Percentiles rank a stretch among this genome's conserved stretches.
phyloP scores from a whole-genome alignment of 345 rosid genomes.

The Psidium guajava region DNA sequence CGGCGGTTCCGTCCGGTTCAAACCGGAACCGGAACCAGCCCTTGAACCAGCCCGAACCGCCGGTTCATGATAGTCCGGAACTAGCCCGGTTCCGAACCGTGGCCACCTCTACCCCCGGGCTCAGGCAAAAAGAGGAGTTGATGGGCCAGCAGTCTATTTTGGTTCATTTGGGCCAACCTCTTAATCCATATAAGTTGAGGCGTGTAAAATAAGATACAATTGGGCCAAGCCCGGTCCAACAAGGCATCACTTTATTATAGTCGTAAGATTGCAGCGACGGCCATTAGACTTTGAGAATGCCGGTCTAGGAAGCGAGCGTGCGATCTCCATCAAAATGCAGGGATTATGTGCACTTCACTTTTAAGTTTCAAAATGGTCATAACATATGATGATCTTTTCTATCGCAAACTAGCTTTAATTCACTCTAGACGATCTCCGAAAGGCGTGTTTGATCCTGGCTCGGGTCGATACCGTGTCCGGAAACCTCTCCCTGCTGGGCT shows the following conservation, averaged over 20 bases:
- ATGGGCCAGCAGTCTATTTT: too few relatives aligned
- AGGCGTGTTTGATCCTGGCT: slow-evolving; percentile 16
- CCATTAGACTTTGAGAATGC: background rate
- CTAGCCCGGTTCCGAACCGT: too few relatives aligned
- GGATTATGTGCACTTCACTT: background rate
- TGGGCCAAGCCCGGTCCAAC: background rate
- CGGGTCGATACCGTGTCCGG: slow-evolving; percentile 24
- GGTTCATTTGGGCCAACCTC: too few relatives aligned
- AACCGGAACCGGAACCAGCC: too few relatives aligned
- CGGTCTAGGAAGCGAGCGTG: background rate
- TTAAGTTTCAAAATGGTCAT: background rate
- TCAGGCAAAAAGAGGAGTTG: background rate
- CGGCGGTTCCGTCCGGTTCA: too few relatives aligned
- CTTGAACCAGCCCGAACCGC: too few relatives aligned
- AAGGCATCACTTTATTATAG: background rate
- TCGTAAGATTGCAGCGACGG: background rate
- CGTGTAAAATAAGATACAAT: background rate
- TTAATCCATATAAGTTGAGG: background rate
- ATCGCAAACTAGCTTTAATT: background rate
- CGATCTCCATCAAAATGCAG: background rate
- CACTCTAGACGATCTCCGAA: background rate
- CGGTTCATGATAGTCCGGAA: too few relatives aligned
- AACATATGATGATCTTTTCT: background rate
- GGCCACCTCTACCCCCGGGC: too few relatives aligned
- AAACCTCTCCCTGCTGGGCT: slow-evolving; percentile 15